A percentile compares a stretch with the other conserved stretches of the same genome.
These are phyloP conservation scores for Dictyostelium citrinum DNA, from an alignment of 78 protist species.

Conservation along the genomic window DNA sequence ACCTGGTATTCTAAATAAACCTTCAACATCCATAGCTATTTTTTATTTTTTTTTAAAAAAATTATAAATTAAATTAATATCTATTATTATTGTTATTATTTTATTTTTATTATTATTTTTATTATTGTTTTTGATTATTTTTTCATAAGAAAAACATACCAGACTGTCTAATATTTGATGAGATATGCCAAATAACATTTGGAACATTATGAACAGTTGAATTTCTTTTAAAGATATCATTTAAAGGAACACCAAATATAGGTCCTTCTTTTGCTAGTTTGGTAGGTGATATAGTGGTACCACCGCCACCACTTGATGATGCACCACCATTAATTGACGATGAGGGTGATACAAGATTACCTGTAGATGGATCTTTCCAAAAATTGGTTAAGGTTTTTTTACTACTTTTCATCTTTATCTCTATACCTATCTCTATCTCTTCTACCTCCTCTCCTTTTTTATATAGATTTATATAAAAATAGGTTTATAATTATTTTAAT, in stretches of 20 bases:
- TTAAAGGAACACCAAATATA: slow-evolving; percentile 28
- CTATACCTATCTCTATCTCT: background rate
- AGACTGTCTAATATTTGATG: slow-evolving; percentile 31
- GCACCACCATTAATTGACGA: background rate
- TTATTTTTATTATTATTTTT: too few relatives aligned
- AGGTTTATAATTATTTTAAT: background rate
- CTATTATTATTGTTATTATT: too few relatives aligned
- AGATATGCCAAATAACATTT: slow-evolving; percentile 3
- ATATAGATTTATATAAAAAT: background rate
- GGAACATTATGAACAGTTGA: slow-evolving; percentile 17
- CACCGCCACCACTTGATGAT: background rate
- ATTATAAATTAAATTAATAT: too few relatives aligned
- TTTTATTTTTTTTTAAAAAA: background rate
- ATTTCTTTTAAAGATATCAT: slow-evolving; percentile 46
- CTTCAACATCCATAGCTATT: slow-evolving; percentile 24
- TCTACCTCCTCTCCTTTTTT: background rate
- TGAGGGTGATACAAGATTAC: background rate
- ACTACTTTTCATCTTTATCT: slow-evolving; percentile 11
- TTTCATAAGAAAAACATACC: background rate
- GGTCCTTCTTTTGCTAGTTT: background rate
- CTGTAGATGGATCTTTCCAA: slow-evolving; percentile 28
- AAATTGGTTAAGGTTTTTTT: slow-evolving; percentile 8
- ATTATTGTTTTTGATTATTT: background rate
- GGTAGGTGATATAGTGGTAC: background rate
- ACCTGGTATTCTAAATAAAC: slow-evolving; percentile 65